Conservation (phyloP, 257 asterid genomes). For the Prunella vulgaris region DNA sequence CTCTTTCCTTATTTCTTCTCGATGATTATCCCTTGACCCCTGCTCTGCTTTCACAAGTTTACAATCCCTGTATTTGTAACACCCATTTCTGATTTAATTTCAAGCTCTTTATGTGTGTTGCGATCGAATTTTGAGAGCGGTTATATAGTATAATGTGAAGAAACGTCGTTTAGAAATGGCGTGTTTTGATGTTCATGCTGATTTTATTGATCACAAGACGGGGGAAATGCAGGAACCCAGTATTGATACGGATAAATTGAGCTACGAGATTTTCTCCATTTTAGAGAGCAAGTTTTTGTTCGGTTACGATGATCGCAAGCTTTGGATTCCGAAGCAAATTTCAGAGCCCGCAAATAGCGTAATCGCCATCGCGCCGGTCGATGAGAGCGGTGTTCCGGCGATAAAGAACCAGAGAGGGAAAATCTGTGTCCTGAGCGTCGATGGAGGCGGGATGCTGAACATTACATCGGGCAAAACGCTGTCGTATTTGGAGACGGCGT, state of each 20-base stretch:
- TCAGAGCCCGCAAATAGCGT: constrained; percentile 23
- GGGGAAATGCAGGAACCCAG: constrained; percentile 58
- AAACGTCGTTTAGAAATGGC: constrained; percentile 37
- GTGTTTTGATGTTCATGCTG: constrained; percentile 30
- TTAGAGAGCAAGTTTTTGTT: constrained; percentile 80
- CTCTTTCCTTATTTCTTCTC: neutral
- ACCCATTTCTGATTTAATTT: constrained; percentile 10
- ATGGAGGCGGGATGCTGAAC: constrained; percentile 86
- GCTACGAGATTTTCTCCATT: constrained; percentile 91
- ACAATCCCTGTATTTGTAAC: constrained; percentile 5
- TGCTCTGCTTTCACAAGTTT: constrained; percentile 8
- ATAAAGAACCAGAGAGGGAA: constrained; percentile 77
- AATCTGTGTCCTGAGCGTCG: constrained; percentile 72
- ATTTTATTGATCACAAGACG: constrained; percentile 11
- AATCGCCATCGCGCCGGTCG: constrained; percentile 22
- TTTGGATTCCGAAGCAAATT: constrained; percentile 70
- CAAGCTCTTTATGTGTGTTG: neutral
- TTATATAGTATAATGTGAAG: constrained; percentile 4
- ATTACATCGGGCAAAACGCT: constrained; percentile 70
- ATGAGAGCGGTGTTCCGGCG: constrained; percentile 34
- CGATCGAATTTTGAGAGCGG: neutral
- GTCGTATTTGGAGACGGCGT: constrained; percentile 68
- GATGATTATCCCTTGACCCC: constrained; percentile 22
- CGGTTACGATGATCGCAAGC: constrained; percentile 78
- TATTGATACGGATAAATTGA: constrained; percentile 75